phyloP scores from a whole-genome alignment of 129 eudicot genomes.

The Flaveria ramosissima region DNA sequence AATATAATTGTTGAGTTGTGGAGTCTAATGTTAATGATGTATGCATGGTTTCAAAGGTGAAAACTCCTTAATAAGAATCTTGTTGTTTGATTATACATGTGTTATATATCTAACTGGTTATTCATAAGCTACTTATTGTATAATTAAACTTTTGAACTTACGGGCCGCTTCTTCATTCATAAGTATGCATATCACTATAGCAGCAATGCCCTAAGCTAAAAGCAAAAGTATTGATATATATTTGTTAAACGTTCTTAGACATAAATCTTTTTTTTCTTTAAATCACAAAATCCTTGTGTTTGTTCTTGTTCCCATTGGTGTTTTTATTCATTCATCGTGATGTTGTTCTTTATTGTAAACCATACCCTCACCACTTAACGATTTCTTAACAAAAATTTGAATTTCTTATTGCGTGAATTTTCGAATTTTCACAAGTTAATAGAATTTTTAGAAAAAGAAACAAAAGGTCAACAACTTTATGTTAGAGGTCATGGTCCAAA shows the following conservation, averaged over 20 bases:
- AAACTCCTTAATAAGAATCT: too few species aligned
- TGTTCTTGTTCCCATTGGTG: background rate
- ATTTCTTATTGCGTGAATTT: background rate
- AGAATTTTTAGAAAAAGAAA: too few species aligned
- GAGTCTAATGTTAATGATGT: background rate
- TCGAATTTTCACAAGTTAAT: too few species aligned
- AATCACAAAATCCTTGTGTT: background rate
- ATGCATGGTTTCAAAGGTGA: too few species aligned
- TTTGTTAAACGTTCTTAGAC: background rate
- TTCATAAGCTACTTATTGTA: too few species aligned
- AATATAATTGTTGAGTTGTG: background rate
- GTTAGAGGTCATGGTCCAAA: background rate
- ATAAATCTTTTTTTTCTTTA: too few species aligned
- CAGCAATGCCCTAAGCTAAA: background rate
- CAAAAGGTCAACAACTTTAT: background rate
- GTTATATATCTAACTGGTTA: too few species aligned
- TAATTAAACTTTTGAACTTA: too few species aligned
- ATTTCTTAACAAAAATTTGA: background rate
- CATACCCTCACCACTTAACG: background rate
- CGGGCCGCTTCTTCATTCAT: background rate
- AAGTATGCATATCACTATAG: background rate
- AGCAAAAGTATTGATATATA: background rate
- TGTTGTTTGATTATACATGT: too few species aligned
- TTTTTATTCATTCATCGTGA: background rate
- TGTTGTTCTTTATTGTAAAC: too few species aligned